Conservation (phyloP, 2,329 filamentous ascomycete genomes). For the Hypoxylon sp. region DNA sequence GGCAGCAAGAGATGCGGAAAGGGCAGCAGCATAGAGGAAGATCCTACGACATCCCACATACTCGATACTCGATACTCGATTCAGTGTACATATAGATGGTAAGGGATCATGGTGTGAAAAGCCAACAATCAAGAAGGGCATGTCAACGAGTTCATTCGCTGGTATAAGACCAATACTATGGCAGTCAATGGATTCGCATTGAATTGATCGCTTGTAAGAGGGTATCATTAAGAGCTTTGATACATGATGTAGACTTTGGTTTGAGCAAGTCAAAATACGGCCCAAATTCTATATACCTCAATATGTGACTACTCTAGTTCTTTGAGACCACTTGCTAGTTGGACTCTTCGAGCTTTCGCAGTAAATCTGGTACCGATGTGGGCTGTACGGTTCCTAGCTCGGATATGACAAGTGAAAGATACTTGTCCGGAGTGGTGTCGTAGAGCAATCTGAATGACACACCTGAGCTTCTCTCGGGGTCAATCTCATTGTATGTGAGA, state of each 20-base stretch:
- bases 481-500: conserved; percentile 93
- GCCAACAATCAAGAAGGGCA: conserved; percentile 15
- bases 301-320: conserved; percentile 15
- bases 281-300: conserved; percentile 20
- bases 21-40: conserved; percentile 25
- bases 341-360: conserved; percentile 66
- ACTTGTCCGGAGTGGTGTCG: conserved; percentile 88
- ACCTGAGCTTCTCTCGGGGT: conserved; percentile 70
- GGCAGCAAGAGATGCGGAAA: conserved; percentile 68
- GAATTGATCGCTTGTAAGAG: conserved; percentile 7
- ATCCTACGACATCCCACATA: conserved; percentile 4
- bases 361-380: conserved; percentile 77
- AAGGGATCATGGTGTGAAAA: conserved; percentile 12
- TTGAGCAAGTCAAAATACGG: not conserved
- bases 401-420: conserved; percentile 87
- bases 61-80: too few relatives aligned
- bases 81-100: conserved; percentile 38
- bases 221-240: conserved; percentile 10
- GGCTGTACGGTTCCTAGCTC: conserved; percentile 89
- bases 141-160: conserved; percentile 14
- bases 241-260: conserved; percentile 2
- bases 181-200: conserved; percentile 15
- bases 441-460: conserved; percentile 76
- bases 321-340: conserved; percentile 48
- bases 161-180: conserved; percentile 2